Conservation (phyloP, 208 protist species). For the Trypanosoma lewisi region DNA sequence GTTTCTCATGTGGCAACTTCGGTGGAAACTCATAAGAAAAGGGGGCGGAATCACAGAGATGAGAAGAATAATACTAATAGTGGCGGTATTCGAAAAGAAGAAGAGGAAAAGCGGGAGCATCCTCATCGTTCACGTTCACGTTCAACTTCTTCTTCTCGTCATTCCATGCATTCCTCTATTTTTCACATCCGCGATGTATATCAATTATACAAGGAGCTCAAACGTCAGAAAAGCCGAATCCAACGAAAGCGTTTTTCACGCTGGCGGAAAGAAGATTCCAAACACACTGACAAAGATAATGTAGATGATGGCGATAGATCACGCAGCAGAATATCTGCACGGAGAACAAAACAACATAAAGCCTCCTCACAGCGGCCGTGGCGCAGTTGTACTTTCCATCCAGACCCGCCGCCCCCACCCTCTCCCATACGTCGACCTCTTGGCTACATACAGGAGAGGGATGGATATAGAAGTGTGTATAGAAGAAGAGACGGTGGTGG, state of each 20-base stretch:
- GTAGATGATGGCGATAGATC: not conserved
- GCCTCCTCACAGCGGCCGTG: conserved; percentile 29
- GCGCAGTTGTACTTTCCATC: conserved; percentile 36
- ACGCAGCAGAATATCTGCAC: not conserved
- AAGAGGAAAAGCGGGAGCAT: no score
- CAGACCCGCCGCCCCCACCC: conserved; percentile 27
- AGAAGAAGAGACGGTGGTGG: conserved; percentile 16
- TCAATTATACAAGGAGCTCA: conserved; percentile 20
- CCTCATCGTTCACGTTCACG: no score
- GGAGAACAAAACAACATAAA: not conserved
- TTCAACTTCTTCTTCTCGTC: not conserved
- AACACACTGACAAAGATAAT: not conserved
- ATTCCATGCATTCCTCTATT: not conserved
- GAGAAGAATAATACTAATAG: no score
- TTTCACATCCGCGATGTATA: conserved; percentile 22
- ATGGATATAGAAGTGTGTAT: conserved; percentile 34
- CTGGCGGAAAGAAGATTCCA: not conserved
- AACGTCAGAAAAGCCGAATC: conserved; percentile 9
- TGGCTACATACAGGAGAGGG: conserved; percentile 61
- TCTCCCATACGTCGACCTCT: conserved; percentile 53
- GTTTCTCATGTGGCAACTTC: no score
- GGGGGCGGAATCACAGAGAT: no score
- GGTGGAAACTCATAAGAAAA: no score
- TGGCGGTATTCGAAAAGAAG: no score
- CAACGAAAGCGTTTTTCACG: conserved; percentile 9